Percentiles rank a stretch among this genome's conserved stretches.
These are phyloP conservation scores for Puccinia coronata DNA, from an alignment of 1,284 basidiomycete genomes.

Conservation along the genomic window DNA sequence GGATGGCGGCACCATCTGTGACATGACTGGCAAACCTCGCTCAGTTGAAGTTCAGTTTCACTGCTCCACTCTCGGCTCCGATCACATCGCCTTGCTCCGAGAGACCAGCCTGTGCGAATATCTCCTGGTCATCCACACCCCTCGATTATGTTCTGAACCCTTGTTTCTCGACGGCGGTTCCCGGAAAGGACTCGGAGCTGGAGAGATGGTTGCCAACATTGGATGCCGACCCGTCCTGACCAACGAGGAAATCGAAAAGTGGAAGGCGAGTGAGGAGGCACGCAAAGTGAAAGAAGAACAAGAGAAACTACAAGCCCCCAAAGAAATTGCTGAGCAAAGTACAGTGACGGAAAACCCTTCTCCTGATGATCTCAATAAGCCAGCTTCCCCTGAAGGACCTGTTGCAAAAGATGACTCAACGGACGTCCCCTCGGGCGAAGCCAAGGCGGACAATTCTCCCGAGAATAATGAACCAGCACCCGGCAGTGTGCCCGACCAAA, in stretches of 20 bases:
- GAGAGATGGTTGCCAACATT: conserved; percentile 56
- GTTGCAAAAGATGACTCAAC: neutral
- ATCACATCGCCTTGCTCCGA: conserved; percentile 78
- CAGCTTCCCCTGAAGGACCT: neutral
- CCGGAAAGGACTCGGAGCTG: conserved; percentile 64
- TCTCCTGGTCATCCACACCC: conserved; percentile 85
- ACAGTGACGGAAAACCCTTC: neutral
- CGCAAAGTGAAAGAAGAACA: conserved; percentile 16
- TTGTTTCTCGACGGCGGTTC: conserved; percentile 66
- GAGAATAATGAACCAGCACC: neutral
- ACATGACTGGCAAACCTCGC: conserved; percentile 79
- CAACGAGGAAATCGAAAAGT: conserved; percentile 52
- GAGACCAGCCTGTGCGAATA: conserved; percentile 84
- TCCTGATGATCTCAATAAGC: neutral
- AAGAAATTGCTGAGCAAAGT: too few relatives aligned
- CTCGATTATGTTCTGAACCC: conserved; percentile 83
- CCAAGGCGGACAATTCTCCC: neutral
- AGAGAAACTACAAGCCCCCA: conserved; percentile 6
- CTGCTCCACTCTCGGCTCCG: conserved; percentile 83
- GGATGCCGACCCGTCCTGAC: conserved; percentile 58
- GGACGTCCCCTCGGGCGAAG: too few relatives aligned
- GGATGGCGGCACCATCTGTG: conserved; percentile 85
- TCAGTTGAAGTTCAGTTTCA: conserved; percentile 96
- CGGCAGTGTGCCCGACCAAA: conserved; percentile 1
- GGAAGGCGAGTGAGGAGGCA: conserved; percentile 22